These are phyloP conservation scores for Ogataea pini DNA, from an alignment of 805 yeast species.

Conservation along the genomic window DNA sequence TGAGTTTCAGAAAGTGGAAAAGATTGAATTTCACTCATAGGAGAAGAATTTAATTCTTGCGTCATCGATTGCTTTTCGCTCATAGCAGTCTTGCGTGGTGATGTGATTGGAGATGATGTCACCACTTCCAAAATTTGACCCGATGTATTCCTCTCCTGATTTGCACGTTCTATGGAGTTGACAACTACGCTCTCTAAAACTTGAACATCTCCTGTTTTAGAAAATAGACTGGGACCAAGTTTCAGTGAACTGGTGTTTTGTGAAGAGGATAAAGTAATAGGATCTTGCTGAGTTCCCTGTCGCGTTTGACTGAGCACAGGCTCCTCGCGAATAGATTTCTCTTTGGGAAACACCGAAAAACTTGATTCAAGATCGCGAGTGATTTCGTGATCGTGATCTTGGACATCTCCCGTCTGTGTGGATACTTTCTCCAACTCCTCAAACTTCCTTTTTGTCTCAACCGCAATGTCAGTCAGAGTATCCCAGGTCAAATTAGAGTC, in stretches of 20 bases:
- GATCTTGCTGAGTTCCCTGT: constrained; percentile 21
- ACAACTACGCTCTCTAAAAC: constrained; percentile 24
- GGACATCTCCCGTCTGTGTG: neutral
- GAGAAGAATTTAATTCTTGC: constrained; percentile 10
- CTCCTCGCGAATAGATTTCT: neutral
- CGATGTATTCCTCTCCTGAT: neutral
- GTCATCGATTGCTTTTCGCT: constrained; percentile 1
- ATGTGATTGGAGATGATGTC: constrained; percentile 21
- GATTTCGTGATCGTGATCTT: neutral
- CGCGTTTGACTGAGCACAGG: constrained; percentile 2
- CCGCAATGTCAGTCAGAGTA: constrained; percentile 3
- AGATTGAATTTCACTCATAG: constrained; percentile 1
- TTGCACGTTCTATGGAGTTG: constrained; percentile 5
- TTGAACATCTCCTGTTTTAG: constrained; percentile 18
- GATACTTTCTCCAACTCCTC: constrained; percentile 2
- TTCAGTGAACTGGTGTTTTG: constrained; percentile 4
- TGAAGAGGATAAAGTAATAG: constrained; percentile 18
- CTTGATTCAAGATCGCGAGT: constrained; percentile 8
- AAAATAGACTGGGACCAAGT: neutral
- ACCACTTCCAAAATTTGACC: constrained; percentile 19
- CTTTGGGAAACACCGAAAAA: constrained; percentile 15
- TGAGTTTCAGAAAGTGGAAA: neutral
- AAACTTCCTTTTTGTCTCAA: constrained; percentile 3
- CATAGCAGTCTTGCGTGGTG: constrained; percentile 8
- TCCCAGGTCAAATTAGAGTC: constrained; percentile 13